Evolutionary conservation across 1,284 basidiomycete genomes (phyloP).

Genomic region (Microbotryomycetes sp.): DNA sequence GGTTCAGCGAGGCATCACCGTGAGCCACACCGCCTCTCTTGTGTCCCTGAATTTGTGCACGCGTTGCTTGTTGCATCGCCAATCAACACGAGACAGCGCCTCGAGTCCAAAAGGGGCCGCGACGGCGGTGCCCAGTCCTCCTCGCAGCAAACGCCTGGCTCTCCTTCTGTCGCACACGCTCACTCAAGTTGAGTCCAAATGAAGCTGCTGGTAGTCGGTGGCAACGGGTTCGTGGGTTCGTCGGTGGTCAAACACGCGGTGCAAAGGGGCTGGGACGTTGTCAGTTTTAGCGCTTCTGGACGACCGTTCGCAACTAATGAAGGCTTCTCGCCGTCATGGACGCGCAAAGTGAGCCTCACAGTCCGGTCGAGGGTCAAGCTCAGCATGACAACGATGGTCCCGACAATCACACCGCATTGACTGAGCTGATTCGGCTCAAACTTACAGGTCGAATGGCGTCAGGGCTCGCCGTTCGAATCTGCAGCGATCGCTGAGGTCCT

Average conservation of each 20-base stretch:
- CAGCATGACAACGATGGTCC: slow-evolving; percentile 9
- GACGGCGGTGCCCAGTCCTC: no score
- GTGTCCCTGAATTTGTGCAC: no score
- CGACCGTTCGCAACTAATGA: slow-evolving; percentile 76
- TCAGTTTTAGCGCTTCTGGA: slow-evolving; percentile 60
- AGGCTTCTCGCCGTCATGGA: slow-evolving; percentile 84
- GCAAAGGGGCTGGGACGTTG: slow-evolving; percentile 73
- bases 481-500: slow-evolving; percentile 65
- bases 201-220: slow-evolving; percentile 25
- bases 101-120: no score
- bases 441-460: slow-evolving; percentile 69
- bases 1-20: slow-evolving; percentile 9
- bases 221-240: slow-evolving; percentile 54
- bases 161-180: no score
- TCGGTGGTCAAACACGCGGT: slow-evolving; percentile 83
- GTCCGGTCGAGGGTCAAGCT: not conserved
- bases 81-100: no score
- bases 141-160: no score
- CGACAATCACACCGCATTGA: slow-evolving; percentile 12
- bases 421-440: slow-evolving; percentile 17
- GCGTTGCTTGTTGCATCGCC: no score
- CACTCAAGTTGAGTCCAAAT: no score
- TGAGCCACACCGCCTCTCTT: slow-evolving; percentile 9
- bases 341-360: slow-evolving; percentile 52
- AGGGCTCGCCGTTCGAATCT: slow-evolving; percentile 70